Evolutionary conservation across 2,329 filamentous ascomycete species (phyloP).

Genomic region (Akanthomyces muscarius): DNA sequence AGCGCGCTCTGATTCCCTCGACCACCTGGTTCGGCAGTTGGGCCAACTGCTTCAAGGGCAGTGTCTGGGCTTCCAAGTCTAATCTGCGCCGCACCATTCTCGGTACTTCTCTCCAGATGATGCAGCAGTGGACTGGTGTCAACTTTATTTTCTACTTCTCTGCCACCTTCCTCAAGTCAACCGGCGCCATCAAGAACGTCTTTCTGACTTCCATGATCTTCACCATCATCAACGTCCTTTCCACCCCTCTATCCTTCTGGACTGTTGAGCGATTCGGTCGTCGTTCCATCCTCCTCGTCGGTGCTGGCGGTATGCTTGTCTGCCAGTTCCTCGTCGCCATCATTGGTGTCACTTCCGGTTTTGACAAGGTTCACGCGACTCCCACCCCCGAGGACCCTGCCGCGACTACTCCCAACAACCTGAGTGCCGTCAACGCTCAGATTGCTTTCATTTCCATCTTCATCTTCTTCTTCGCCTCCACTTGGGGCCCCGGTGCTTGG

Average conservation of each 20-base stretch:
- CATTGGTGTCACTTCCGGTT: conserved; percentile 59
- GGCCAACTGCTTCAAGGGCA: conserved; percentile 63
- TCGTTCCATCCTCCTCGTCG: conserved; percentile 72
- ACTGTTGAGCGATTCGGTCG: conserved; percentile 79
- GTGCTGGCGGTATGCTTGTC: conserved; percentile 76
- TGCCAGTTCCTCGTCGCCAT: conserved; percentile 87
- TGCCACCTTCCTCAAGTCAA: conserved; percentile 76
- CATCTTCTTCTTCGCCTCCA: conserved; percentile 88
- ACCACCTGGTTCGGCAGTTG: conserved; percentile 64
- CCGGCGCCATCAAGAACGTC: conserved; percentile 69
- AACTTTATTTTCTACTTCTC: conserved; percentile 93
- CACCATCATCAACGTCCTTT: conserved; percentile 81
- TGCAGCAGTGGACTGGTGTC: conserved; percentile 81
- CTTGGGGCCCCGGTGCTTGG: conserved; percentile 82
- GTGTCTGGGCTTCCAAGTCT: conserved; percentile 57
- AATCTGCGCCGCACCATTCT: conserved; percentile 69
- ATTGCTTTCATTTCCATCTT: conserved; percentile 88
- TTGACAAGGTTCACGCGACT: conserved; percentile 46
- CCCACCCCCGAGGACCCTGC: conserved; percentile 36
- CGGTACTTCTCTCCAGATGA: conserved; percentile 72
- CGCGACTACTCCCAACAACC: conserved; percentile 46
- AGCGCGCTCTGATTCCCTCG: conserved; percentile 63
- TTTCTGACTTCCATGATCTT: conserved; percentile 85
- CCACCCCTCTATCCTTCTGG: conserved; percentile 84
- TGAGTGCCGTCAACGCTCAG: conserved; percentile 60